These are phyloP conservation scores for Echites panduratus DNA, from an alignment of 257 asterid genomes.

Conservation along the genomic window DNA sequence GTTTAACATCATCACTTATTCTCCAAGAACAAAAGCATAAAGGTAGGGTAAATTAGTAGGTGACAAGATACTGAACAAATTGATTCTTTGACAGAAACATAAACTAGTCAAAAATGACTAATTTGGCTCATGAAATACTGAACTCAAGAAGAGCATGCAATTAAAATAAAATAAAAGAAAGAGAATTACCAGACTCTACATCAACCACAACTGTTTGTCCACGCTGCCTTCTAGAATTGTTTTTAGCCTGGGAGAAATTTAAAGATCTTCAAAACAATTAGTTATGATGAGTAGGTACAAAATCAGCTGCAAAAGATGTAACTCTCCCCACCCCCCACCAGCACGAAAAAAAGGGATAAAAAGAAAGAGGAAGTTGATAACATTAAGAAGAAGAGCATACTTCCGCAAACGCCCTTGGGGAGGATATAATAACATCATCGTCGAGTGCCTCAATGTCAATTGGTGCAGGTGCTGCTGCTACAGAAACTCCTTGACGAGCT, in stretches of 20 bases:
- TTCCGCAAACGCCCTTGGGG: constrained; percentile 39
- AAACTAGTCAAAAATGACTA: not conserved
- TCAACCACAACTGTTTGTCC: constrained; percentile 57
- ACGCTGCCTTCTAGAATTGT: constrained; percentile 53
- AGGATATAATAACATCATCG: constrained; percentile 43
- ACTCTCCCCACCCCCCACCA: not conserved
- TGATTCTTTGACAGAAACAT: not conserved
- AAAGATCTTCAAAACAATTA: constrained; percentile 12
- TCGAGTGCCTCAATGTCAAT: constrained; percentile 44
- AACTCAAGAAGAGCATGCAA: not conserved
- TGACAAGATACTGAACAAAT: too few species aligned
- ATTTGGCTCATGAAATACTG: not conserved
- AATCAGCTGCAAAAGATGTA: not conserved
- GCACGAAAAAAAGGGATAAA: not conserved
- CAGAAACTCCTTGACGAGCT: constrained; percentile 13
- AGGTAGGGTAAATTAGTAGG: too few species aligned
- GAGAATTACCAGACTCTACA: constrained; percentile 60
- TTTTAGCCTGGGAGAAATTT: constrained; percentile 53
- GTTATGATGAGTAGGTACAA: constrained; percentile 6
- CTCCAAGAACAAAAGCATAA: too few species aligned
- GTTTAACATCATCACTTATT: too few species aligned
- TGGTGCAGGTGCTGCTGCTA: constrained; percentile 18
- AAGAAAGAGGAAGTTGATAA: not conserved
- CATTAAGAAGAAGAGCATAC: constrained; percentile 18
- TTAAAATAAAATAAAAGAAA: not conserved